Conservation (phyloP, 148 eudicot genomes). For the Beta vulgaris region DNA sequence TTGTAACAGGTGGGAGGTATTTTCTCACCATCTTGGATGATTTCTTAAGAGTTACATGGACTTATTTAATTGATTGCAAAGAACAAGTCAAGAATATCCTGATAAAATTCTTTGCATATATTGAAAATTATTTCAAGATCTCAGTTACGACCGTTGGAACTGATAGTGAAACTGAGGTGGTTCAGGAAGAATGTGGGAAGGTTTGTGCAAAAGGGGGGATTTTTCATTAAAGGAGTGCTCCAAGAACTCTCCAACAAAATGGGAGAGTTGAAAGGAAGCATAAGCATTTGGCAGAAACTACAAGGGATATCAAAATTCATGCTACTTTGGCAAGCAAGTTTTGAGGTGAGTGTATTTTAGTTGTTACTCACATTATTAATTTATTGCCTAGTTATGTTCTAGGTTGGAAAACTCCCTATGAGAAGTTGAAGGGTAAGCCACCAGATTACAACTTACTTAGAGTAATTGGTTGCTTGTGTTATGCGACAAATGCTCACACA, state of each 20-base stretch:
- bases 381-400: not conserved
- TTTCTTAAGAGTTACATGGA: not conserved
- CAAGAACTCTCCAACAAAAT: not conserved
- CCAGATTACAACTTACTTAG: not conserved
- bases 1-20: not conserved
- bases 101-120: too few species aligned
- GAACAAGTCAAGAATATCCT: too few species aligned
- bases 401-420: not conserved
- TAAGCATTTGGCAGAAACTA: not conserved
- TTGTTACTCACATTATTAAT: not conserved
- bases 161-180: not conserved
- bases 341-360: too few species aligned
- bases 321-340: too few species aligned
- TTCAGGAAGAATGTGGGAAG: not conserved
- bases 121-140: too few species aligned
- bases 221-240: not conserved
- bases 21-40: conserved; percentile 3
- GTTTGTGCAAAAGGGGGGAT: not conserved
- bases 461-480: not conserved
- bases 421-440: not conserved
- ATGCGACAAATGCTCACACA: not conserved
- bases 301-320: too few species aligned
- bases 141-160: too few species aligned
- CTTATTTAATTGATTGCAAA: not conserved
- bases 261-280: too few species aligned